Conservation (phyloP, 148 eudicot genomes). For the Heliamphora exappendiculata region DNA sequence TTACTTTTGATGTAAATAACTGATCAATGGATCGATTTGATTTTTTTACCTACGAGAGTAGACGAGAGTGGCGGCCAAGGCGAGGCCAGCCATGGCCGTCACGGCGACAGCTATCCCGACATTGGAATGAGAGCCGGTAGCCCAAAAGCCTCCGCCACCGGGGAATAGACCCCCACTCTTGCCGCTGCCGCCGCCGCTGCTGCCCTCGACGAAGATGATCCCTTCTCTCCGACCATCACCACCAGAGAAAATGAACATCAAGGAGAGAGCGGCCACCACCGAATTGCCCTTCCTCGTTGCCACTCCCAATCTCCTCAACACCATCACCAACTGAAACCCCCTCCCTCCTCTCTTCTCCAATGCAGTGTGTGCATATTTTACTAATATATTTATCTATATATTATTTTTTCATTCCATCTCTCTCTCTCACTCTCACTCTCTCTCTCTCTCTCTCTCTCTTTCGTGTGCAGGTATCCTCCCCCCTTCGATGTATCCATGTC, state of each 20-base stretch:
- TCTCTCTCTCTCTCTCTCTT: too few relatives aligned
- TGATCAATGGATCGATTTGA: not conserved
- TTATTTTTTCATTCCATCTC: too few relatives aligned
- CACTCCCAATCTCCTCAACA: slow-evolving; percentile 16
- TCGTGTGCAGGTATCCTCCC: too few relatives aligned
- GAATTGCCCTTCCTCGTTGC: slow-evolving; percentile 9
- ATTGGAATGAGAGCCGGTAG: slow-evolving; percentile 10
- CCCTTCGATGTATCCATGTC: too few relatives aligned
- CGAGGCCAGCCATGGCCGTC: slow-evolving; percentile 46
- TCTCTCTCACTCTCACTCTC: too few relatives aligned
- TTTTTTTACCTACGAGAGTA: slow-evolving; percentile 36
- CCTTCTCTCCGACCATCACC: slow-evolving; percentile 26
- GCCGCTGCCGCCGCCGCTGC: slow-evolving; percentile 15
- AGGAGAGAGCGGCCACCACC: slow-evolving; percentile 11
- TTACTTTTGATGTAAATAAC: not conserved
- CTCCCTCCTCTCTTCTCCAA: too few relatives aligned
- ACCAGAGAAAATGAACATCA: slow-evolving; percentile 22
- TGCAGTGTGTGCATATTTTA: too few relatives aligned
- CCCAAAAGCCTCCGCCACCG: slow-evolving; percentile 10
- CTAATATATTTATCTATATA: too few relatives aligned
- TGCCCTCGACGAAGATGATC: slow-evolving; percentile 15
- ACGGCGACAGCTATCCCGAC: slow-evolving; percentile 32
- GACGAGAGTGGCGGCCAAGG: slow-evolving; percentile 41
- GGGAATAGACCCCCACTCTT: slow-evolving; percentile 4
- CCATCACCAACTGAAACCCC: slow-evolving; percentile 26